These are phyloP conservation scores for Diaporthe sp. DNA, from an alignment of 2,329 filamentous ascomycete genomes.

Conservation along the genomic window DNA sequence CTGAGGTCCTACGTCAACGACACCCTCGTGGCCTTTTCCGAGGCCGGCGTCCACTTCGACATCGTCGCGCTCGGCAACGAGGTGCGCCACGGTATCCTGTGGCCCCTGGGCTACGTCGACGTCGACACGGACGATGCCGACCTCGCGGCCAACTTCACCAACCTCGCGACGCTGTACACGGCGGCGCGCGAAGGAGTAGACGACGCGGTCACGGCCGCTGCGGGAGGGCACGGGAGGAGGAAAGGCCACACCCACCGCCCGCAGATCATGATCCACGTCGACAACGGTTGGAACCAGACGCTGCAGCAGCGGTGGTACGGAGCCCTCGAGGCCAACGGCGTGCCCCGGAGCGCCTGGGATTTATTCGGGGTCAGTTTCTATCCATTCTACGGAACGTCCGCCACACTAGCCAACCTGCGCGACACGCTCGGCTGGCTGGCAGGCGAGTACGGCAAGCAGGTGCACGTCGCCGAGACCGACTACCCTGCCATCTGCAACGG, in stretches of 20 bases:
- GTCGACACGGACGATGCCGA: conserved; percentile 74
- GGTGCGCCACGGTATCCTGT: conserved; percentile 76
- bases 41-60: conserved; percentile 66
- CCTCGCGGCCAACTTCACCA: conserved; percentile 74
- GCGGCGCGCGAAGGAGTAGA: neutral
- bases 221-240: neutral
- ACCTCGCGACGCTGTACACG: conserved; percentile 59
- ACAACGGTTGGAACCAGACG: conserved; percentile 80
- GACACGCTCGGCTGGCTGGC: conserved; percentile 71
- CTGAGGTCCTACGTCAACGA: conserved; percentile 78
- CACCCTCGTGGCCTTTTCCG: conserved; percentile 72
- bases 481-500: conserved; percentile 74
- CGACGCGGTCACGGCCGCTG: neutral
- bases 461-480: conserved; percentile 78
- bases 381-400: conserved; percentile 75
- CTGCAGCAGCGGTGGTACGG: conserved; percentile 74
- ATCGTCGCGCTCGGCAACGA: conserved; percentile 83
- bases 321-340: conserved; percentile 64
- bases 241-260: conserved; percentile 52
- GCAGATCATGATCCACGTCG: conserved; percentile 81
- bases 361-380: conserved; percentile 69
- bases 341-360: conserved; percentile 63
- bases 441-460: conserved; percentile 72
- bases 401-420: conserved; percentile 71
- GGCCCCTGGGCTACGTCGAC: conserved; percentile 73